Evolutionary conservation across 2,329 filamentous ascomycete species (phyloP), one percentile per base, ranked within the genome.

Genomic region (Seiridium cupressi): DNA sequence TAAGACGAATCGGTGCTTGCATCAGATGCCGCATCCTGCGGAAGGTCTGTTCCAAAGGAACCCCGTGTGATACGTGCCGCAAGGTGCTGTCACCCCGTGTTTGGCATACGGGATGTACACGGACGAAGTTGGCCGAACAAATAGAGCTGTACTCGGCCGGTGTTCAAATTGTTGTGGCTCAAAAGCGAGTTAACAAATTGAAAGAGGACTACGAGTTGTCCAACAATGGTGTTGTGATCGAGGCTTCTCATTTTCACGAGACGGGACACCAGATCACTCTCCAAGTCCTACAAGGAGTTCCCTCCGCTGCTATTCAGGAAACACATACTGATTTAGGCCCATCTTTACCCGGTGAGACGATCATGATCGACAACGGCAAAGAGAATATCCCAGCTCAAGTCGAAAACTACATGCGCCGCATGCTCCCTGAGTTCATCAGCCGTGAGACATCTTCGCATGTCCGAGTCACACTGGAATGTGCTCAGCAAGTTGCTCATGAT

Each of bases 1-100:
- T 89, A 31, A 82, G 87, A 32, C 86, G 86, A 65, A 81, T 86
- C 42, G 87, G 87, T 5, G 86, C 87, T 10, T 89, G 87, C 65
- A 87, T 89, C 57, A 78, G 87, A 49, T 89, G 87, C 67, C 81
- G 86, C 44, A 88, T 89, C 62, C 73, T 89, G 42, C 81, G 86
- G 60, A 89, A 89, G 73, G 87, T 84, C 1, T 89, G 87, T 66
- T 86, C 85, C n/a, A 82, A 81, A 61, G 86, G 84, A 38, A 83
- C 80, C 5, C 86, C 86, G 0, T 89, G 87, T 64, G 81, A 84
- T 57, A 85, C 86, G 1, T 89, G 87, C 63, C 81, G 81, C 62
- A 88, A 86, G 66, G 86, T 89, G 0, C 74, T 89, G 44, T 81
- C 83, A 3, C 85, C 87, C 0, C 80, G 87, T 7, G 80, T 89